Evolutionary conservation across 75 land plant species (phyloP).

Genomic region (Sequoiadendron giganteum): DNA sequence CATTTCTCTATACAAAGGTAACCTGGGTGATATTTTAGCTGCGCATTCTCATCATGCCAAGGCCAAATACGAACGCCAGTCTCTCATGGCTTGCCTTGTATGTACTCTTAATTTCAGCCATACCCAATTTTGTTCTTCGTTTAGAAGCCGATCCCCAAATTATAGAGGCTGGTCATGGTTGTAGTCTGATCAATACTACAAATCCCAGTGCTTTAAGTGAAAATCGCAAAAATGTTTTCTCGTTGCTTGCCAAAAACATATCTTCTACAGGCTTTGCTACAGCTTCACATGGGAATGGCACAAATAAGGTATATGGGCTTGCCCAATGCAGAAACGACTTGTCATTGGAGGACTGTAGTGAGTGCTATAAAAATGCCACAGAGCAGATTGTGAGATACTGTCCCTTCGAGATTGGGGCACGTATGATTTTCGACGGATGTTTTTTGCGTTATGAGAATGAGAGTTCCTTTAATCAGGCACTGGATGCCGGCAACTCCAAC

Average conservation of each 20-base stretch:
- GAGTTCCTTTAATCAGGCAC: constrained; percentile 21
- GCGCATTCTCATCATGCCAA: no score
- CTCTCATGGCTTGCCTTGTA: no score
- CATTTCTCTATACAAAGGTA: no score
- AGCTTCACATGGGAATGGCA: neutral
- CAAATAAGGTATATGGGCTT: neutral
- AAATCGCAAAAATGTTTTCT: neutral
- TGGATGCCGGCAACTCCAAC: neutral
- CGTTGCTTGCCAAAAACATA: neutral
- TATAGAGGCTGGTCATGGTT: neutral
- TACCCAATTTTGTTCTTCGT: no score
- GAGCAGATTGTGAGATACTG: neutral
- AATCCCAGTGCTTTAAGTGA: neutral
- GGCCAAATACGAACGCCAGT: no score
- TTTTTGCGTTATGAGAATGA: constrained; percentile 35
- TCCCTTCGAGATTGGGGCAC: constrained; percentile 5
- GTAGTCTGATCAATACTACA: neutral
- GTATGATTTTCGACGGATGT: constrained; percentile 29
- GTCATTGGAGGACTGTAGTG: neutral
- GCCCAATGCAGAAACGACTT: neutral
- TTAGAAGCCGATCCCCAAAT: neutral
- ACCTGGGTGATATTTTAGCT: no score
- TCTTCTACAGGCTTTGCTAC: neutral
- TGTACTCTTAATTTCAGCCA: no score
- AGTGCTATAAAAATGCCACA: neutral